Evolutionary conservation across 768 basidiomycete species (phyloP), one percentile per base, ranked within the genome.

Genomic region (Psilocybe azurescens): DNA sequence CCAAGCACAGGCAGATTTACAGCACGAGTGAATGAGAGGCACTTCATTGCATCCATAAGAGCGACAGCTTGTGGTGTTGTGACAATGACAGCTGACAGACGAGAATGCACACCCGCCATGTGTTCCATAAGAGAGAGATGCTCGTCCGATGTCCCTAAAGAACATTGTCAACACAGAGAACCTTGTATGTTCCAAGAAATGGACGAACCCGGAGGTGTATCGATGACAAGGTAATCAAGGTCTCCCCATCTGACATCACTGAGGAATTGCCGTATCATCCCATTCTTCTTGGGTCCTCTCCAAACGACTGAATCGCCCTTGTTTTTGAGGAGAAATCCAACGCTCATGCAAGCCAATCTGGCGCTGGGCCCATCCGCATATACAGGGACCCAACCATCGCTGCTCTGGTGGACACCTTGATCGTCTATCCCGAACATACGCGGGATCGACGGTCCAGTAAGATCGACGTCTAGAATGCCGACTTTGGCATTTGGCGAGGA

Each of bases 271-370:
- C 94, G 81, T 68, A 98, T 97, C 95, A 97, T 97, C 60, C 91
- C 96, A 68, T 96, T 96, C 83, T 97, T 98, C 82, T 97, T 99
- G 52, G 97, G 97, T 0, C 97, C 97, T 70, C 97, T 80, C 97
- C 97, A 99, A 1, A 99, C 94, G 50, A 99, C 95, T 16, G 93
- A 94, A 72, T 99, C 96, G 20, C 89, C 90, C 71, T 89, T 89
- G 71, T 89, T 90, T 79, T 94, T 93, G 68, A 99, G 76, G 67
- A 99, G 78, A 75, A 99, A 98, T 2, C 95, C 97, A 8, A 99
- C 95, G 71, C 93, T 95, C 97, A 99, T 99, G 74, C 94, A 95
- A 11, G 89, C 90, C 61, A 99, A 73, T 67, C 95, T 79, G 29
- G 87, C 87, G 48, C 81, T 81, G 20, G 82, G 73, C 14, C 88